Percentiles rank a stretch among this genome's conserved stretches.
Evolutionary conservation across 805 yeast genomes (phyloP).

Genomic region (Candida insectorum): DNA sequence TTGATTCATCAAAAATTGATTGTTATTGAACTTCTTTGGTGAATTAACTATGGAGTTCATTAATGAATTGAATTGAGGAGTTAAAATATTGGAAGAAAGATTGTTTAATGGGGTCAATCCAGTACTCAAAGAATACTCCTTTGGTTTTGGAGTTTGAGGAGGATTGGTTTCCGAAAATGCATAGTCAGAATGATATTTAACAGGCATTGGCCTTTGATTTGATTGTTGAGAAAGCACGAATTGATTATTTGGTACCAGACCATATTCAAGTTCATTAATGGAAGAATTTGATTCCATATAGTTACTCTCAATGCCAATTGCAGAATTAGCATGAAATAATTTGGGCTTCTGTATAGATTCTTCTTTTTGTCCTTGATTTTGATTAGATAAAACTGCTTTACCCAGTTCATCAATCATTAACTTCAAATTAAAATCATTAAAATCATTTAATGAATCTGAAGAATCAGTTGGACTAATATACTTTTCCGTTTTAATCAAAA

Average conservation of each 20-base stretch:
- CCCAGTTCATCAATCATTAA: slow-evolving; percentile 41
- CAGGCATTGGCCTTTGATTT: slow-evolving; percentile 8
- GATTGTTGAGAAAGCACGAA: slow-evolving; percentile 3
- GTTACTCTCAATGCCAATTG: slow-evolving; percentile 23
- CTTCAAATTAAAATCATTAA: slow-evolving; percentile 28
- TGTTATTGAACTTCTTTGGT: slow-evolving; percentile 20
- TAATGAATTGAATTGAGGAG: slow-evolving; percentile 40
- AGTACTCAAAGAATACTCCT: slow-evolving; percentile 23
- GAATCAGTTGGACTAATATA: not conserved
- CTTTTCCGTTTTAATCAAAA: slow-evolving; percentile 9
- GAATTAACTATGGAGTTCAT: slow-evolving; percentile 37
- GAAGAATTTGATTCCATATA: slow-evolving; percentile 7
- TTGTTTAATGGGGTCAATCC: slow-evolving; percentile 29
- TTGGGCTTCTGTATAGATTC: slow-evolving; percentile 12
- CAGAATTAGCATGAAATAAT: slow-evolving; percentile 23
- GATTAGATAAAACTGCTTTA: slow-evolving; percentile 28
- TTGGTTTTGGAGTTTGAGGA: slow-evolving; percentile 36
- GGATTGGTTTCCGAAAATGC: slow-evolving; percentile 12
- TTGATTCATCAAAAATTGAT: slow-evolving; percentile 18
- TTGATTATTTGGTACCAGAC: slow-evolving; percentile 11
- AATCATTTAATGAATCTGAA: slow-evolving; percentile 3
- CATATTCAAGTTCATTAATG: slow-evolving; percentile 11
- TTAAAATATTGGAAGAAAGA: slow-evolving; percentile 6
- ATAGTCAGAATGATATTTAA: slow-evolving; percentile 6
- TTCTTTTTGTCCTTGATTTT: slow-evolving; percentile 3